phyloP scores from a whole-genome alignment of 208 protist genomes.

The Trypanosoma platydactyli region DNA sequence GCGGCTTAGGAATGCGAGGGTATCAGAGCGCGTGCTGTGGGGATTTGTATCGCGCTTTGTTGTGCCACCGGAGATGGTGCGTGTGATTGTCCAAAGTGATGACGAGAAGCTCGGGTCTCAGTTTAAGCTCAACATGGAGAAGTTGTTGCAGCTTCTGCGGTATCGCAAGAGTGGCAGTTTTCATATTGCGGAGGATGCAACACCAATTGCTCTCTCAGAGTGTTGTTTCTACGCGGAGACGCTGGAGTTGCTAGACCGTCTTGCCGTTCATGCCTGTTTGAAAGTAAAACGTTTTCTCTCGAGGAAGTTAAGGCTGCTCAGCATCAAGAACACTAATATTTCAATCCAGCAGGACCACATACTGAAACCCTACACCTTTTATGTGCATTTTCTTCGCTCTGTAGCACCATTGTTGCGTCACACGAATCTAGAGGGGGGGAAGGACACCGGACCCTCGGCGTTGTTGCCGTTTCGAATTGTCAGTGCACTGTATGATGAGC shows the following conservation, averaged over 20 bases:
- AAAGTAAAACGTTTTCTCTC: constrained; percentile 72
- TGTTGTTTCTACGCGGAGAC: constrained; percentile 64
- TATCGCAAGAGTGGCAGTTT: constrained; percentile 38
- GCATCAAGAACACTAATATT: constrained; percentile 74
- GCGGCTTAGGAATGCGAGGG: constrained; percentile 45
- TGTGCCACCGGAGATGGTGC: constrained; percentile 78
- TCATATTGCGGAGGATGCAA: neutral
- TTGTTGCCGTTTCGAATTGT: constrained; percentile 66
- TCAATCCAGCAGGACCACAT: constrained; percentile 84
- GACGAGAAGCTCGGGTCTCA: constrained; percentile 72
- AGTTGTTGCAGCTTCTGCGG: constrained; percentile 63
- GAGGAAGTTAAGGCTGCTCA: constrained; percentile 64
- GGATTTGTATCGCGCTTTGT: constrained; percentile 53
- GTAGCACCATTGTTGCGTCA: constrained; percentile 57
- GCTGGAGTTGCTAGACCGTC: constrained; percentile 52
- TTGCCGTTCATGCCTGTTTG: constrained; percentile 77
- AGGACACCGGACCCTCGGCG: constrained; percentile 5
- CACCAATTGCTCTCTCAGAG: constrained; percentile 36
- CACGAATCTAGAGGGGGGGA: neutral
- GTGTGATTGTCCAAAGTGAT: constrained; percentile 66
- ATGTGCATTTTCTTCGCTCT: constrained; percentile 70
- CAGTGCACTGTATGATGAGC: constrained; percentile 70
- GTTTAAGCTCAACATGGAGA: constrained; percentile 53
- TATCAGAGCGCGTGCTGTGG: constrained; percentile 60
- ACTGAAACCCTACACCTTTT: constrained; percentile 63